Evolutionary conservation across 441 rosid genomes (phyloP).

Genomic region (Capsella rubella): DNA sequence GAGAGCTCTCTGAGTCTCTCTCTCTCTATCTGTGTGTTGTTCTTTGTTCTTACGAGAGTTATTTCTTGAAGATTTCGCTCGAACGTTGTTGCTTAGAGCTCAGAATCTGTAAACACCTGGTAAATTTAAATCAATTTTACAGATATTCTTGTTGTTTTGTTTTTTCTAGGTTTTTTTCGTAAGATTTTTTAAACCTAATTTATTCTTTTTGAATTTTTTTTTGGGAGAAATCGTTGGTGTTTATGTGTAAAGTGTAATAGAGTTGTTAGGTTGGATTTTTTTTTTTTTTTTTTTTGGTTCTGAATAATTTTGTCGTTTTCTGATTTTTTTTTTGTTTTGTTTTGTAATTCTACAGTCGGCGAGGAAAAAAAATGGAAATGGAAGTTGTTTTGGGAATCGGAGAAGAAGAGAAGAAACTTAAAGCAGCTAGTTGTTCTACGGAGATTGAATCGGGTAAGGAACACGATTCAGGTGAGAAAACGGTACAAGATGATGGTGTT

Average conservation of each 20-base stretch:
- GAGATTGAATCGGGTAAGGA: constrained; percentile 3
- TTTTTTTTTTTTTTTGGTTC: background rate
- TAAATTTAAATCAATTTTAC: background rate
- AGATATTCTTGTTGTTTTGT: background rate
- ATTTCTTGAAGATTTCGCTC: background rate
- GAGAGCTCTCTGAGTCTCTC: background rate
- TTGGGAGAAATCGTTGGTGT: constrained; percentile 1
- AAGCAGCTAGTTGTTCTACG: constrained; percentile 21
- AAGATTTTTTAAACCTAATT: constrained; percentile 22
- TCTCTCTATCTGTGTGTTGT: background rate
- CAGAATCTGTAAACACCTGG: background rate
- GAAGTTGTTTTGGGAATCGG: constrained; percentile 36
- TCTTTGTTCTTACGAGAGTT: constrained; percentile 12
- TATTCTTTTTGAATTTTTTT: background rate
- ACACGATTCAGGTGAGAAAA: background rate
- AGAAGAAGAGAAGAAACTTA: constrained; percentile 32
- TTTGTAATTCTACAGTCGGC: constrained; percentile 11
- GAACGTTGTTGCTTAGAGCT: constrained; percentile 1
- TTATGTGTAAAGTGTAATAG: background rate
- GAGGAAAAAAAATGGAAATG: constrained; percentile 31
- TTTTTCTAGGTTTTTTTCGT: background rate
- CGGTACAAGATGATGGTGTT: constrained; percentile 26
- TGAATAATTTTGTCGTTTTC: constrained; percentile 31
- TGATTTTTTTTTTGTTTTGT: constrained; percentile 6
- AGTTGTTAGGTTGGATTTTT: constrained; percentile 6